Evolutionary conservation across 495 filamentous ascomycete species (phyloP).

Genomic region (Tuber indicum): DNA sequence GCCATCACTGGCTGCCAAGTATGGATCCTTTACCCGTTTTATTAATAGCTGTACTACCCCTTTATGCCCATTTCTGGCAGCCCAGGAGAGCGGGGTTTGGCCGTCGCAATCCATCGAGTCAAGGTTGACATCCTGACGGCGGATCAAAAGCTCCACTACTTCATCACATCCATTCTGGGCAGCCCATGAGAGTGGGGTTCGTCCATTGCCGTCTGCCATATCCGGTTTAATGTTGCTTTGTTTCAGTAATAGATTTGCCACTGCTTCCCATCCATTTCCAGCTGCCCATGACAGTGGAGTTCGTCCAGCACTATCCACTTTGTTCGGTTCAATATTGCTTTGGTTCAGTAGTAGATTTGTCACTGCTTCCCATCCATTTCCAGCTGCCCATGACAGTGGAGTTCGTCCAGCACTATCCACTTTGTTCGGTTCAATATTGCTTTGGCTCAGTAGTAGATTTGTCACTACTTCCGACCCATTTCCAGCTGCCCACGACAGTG

Average conservation of each 20-base stretch:
- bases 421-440: background rate
- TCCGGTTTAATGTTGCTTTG: background rate
- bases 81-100: slow-evolving; percentile 12
- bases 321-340: slow-evolving; percentile 11
- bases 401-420: slow-evolving; percentile 19
- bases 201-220: background rate
- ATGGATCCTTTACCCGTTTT: too few species aligned
- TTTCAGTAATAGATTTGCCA: slow-evolving; percentile 48
- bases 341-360: slow-evolving; percentile 28
- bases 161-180: slow-evolving; percentile 24
- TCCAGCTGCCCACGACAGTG: slow-evolving; percentile 52
- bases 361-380: slow-evolving; percentile 35
- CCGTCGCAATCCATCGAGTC: background rate
- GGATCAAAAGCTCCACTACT: slow-evolving; percentile 31
- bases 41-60: slow-evolving; percentile 31
- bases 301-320: slow-evolving; percentile 22
- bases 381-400: slow-evolving; percentile 44
- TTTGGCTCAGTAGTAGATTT: slow-evolving; percentile 45
- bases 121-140: slow-evolving; percentile 14
- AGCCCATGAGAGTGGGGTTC: slow-evolving; percentile 26
- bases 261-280: slow-evolving; percentile 48
- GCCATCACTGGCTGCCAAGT: too few species aligned
- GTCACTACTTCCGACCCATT: slow-evolving; percentile 50
- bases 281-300: slow-evolving; percentile 43
- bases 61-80: slow-evolving; percentile 25